These are phyloP conservation scores for Pholiota conissans DNA, from an alignment of 768 basidiomycete genomes.

Conservation along the genomic window DNA sequence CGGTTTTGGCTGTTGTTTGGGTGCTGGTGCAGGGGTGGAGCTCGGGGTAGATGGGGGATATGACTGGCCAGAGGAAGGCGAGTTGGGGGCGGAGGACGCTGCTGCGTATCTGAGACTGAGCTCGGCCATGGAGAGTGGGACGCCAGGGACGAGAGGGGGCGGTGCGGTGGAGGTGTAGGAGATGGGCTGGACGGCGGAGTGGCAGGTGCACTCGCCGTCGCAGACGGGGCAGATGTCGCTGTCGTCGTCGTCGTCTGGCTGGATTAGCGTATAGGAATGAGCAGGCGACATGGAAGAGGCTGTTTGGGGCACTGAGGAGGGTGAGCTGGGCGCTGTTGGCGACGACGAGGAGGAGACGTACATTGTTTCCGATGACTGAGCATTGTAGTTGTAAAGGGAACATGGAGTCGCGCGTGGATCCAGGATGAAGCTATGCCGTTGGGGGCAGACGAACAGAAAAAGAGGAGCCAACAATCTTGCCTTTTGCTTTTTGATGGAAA, in stretches of 20 bases:
- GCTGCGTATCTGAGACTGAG: constrained; percentile 37
- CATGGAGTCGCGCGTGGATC: constrained; percentile 42
- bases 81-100: constrained; percentile 9
- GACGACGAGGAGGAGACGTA: constrained; percentile 21
- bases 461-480: background rate
- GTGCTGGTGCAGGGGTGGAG: constrained; percentile 25
- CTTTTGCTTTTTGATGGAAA: constrained; percentile 10
- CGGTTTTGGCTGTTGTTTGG: constrained; percentile 27
- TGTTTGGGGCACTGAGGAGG: constrained; percentile 34
- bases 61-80: constrained; percentile 11
- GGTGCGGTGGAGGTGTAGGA: constrained; percentile 9
- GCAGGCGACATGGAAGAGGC: constrained; percentile 66
- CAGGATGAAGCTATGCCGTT: constrained; percentile 33
- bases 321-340: constrained; percentile 12
- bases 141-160: constrained; percentile 16
- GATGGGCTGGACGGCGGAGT: constrained; percentile 39
- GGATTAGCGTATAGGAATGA: constrained; percentile 66
- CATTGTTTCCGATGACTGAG: constrained; percentile 38
- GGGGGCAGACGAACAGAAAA: background rate
- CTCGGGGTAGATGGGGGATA: constrained; percentile 36
- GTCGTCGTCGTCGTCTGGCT: constrained; percentile 69
- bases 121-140: constrained; percentile 35
- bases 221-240: constrained; percentile 88
- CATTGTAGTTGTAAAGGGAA: constrained; percentile 39
- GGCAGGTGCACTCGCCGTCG: constrained; percentile 87